phyloP scores from a whole-genome alignment of 306 rosid genomes.

The Castanea crenata region DNA sequence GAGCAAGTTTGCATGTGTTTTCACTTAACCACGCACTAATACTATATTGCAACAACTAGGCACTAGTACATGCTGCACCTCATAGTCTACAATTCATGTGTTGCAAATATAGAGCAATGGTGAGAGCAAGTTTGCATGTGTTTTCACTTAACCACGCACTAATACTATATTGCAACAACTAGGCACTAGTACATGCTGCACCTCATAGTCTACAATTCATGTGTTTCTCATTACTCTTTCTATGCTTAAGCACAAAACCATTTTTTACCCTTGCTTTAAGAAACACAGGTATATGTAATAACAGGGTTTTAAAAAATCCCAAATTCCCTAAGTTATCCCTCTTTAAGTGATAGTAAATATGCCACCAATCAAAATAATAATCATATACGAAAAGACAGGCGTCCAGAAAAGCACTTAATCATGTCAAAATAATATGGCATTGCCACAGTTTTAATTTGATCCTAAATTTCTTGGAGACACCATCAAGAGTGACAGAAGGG shows the following conservation, averaged over 20 bases:
- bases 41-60: background rate
- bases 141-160: background rate
- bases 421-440: conserved; percentile 2
- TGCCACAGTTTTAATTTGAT: background rate
- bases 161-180: background rate
- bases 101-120: too few species aligned
- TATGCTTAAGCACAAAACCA: background rate
- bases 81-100: too few species aligned
- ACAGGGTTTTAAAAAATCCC: background rate
- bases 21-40: background rate
- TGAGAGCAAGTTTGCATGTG: background rate
- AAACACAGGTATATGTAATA: background rate
- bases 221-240: background rate
- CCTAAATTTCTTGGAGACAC: background rate
- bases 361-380: background rate
- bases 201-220: background rate
- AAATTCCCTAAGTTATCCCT: background rate
- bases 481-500: conserved; percentile 11
- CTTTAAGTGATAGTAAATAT: background rate
- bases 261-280: background rate
- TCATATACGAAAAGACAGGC: background rate
- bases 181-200: background rate
- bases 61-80: background rate
- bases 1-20: background rate
- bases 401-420: conserved; percentile 5